Base-by-base conservation (phyloP, 129 eudicot genomes). In the Saussurea involucrata region DNA sequence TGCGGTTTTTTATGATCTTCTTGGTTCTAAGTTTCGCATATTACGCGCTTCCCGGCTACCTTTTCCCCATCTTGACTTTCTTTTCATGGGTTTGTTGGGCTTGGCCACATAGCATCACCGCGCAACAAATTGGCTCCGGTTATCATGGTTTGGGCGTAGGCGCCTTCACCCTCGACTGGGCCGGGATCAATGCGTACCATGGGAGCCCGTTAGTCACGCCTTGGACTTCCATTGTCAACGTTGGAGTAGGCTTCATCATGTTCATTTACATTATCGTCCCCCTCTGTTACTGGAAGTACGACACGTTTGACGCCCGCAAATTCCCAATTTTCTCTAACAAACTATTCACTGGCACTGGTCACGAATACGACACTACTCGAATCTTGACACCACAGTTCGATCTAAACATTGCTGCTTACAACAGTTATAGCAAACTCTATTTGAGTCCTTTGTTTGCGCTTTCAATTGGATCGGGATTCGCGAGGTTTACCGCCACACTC, bases 41-140 rank as follows among this genome's bases (percentile, higher is more conserved):
- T 75, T 95, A 91, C 65, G 80, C 92, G 24, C 86, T 95, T 79
- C 98, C 98, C 8, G 98, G 98, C 8, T 94, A 94, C 66, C 92
- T 94, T 12, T 89, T 94, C 68, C 97, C 90, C 33, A 91, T 94
- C 11, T 63, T 94, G 64, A 89, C 98, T 15, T 94, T 89, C 87
- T 94, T 94, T 79, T 94, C 98, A 28, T 91, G 98, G 98, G 96
- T 94, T 22, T 94, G 98, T 57, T 91, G 97, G 98, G 90, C 74
- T 3, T 89, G 92, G 92, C 98, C 98, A 11, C 78, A 83, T 27
- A 94, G 90, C 78, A 91, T 94, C 76, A 94, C 98, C 0, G 97
- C 97, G 0, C 97, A 91, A 68, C 98, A 91, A 77, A 83, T 94
- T 21, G 98, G 98, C 40, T 91, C 97, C 0, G 97, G 97, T 9